Conservation (phyloP, 2,329 filamentous ascomycete genomes). For the Cytospora mali region DNA sequence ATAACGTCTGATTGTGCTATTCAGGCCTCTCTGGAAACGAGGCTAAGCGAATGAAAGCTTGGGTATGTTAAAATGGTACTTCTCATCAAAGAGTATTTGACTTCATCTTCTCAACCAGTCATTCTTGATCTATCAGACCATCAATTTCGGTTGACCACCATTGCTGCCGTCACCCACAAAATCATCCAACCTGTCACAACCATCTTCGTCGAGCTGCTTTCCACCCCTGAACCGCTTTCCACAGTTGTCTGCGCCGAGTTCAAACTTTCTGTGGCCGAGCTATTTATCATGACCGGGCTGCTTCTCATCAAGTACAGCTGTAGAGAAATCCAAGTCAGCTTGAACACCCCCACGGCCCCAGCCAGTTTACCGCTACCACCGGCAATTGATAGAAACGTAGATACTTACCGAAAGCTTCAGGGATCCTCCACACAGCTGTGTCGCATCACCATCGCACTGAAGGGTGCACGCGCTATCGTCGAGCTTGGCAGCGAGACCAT, state of each 20-base stretch:
- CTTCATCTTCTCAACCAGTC: neutral
- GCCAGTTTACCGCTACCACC: neutral
- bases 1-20: neutral
- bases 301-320: neutral
- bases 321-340: neutral
- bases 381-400: neutral
- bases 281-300: neutral
- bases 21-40: too few species aligned
- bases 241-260: neutral
- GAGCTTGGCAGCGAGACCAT: slow-evolving; percentile 48
- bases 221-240: neutral
- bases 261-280: neutral
- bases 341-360: neutral
- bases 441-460: slow-evolving; percentile 56
- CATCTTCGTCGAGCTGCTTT: neutral
- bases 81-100: neutral
- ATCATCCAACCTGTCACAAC: neutral
- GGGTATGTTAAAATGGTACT: neutral
- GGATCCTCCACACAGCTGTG: slow-evolving; percentile 56
- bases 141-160: neutral
- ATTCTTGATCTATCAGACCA: neutral
- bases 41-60: neutral
- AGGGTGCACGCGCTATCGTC: slow-evolving; percentile 52
- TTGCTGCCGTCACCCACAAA: neutral
- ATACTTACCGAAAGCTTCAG: slow-evolving; percentile 49